Percentiles rank a stretch among this genome's conserved stretches.
Conservation (phyloP, 768 basidiomycete genomes). For the Lentinula boryana region DNA sequence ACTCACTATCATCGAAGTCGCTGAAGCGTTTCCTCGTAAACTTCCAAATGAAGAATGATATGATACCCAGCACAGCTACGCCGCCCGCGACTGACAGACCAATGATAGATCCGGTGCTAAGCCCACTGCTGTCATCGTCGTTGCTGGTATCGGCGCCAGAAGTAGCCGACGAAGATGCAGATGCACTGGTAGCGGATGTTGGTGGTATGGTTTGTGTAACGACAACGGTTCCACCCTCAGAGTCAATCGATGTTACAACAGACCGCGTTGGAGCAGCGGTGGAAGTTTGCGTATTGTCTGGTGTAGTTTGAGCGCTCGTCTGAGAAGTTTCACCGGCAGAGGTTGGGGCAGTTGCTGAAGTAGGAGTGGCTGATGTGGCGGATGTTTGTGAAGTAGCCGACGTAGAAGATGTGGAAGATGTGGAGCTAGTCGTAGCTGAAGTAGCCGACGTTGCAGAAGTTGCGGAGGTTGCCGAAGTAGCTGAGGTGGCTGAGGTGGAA, state of each 20-base stretch:
- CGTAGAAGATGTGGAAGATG: not conserved
- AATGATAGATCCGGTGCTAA: constrained; percentile 68
- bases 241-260: constrained; percentile 20
- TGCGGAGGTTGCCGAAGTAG: not conserved
- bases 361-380: constrained; percentile 2
- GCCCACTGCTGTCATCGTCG: constrained; percentile 24
- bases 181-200: constrained; percentile 12
- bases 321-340: constrained; percentile 4
- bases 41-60: constrained; percentile 82
- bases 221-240: constrained; percentile 23
- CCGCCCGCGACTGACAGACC: constrained; percentile 81
- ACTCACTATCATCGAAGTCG: constrained; percentile 78
- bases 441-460: not conserved
- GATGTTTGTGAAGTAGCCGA: not conserved
- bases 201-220: constrained; percentile 11
- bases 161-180: constrained; percentile 21
- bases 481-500: constrained; percentile 4
- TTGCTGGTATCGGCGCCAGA: constrained; percentile 15
- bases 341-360: constrained; percentile 1
- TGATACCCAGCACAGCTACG: constrained; percentile 62
- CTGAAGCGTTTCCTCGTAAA: constrained; percentile 72
- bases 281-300: constrained; percentile 7
- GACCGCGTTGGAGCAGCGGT: constrained; percentile 2
- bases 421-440: not conserved
- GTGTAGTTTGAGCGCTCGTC: not conserved